Evolutionary conservation across 2,329 filamentous ascomycete species (phyloP).

Genomic region (Elsinoe ampelina): DNA sequence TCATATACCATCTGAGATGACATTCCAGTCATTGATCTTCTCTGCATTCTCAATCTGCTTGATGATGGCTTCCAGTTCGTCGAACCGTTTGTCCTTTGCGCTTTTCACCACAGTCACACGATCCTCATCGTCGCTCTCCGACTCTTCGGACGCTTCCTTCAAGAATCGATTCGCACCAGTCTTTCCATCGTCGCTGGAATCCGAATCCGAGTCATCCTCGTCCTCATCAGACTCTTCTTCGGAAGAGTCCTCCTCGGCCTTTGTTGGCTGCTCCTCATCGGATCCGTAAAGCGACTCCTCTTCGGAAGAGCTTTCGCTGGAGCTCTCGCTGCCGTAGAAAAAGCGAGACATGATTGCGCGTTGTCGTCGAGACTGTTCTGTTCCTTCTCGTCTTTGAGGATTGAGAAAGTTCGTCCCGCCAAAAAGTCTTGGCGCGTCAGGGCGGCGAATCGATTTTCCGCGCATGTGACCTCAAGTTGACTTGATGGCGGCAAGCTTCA

Average conservation of each 20-base stretch:
- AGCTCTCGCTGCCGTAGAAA: constrained; percentile 93
- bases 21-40: constrained; percentile 96
- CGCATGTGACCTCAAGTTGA: neutral
- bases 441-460: constrained; percentile 10
- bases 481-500: neutral
- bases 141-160: constrained; percentile 62
- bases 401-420: constrained; percentile 11
- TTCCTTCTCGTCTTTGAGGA: neutral
- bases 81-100: constrained; percentile 92
- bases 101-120: constrained; percentile 83
- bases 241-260: constrained; percentile 40
- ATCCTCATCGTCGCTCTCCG: constrained; percentile 78
- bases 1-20: constrained; percentile 46
- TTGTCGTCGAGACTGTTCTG: neutral
- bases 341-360: constrained; percentile 77
- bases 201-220: constrained; percentile 27
- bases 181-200: constrained; percentile 47
- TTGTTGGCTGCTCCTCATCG: constrained; percentile 54
- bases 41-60: constrained; percentile 90
- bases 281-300: constrained; percentile 90
- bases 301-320: constrained; percentile 84
- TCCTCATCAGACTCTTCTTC: constrained; percentile 45
- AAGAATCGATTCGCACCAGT: constrained; percentile 77
- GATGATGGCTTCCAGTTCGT: constrained; percentile 85
- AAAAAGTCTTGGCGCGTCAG: constrained; percentile 8